Evolutionary conservation across 371 early-diverging fungal species (phyloP), one percentile per base, ranked within the genome.

Genomic region (Chytridium lagenaria): DNA sequence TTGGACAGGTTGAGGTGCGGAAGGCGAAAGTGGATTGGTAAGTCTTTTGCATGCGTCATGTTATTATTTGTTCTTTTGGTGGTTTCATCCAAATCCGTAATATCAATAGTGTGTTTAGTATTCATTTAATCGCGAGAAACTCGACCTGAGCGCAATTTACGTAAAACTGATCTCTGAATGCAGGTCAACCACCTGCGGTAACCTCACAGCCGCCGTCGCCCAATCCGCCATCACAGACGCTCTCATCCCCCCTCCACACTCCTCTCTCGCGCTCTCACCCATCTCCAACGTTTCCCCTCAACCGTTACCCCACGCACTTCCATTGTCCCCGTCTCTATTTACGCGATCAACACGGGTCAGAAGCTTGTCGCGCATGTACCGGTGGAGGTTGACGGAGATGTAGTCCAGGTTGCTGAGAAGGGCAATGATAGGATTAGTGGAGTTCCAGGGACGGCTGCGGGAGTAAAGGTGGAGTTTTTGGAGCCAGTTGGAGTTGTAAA

Each of bases 121-220:
- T 52, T 5, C n/a, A 52, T 52, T 52, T 5, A n/a, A n/a, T n/a
- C n/a, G n/a, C n/a, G n/a, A n/a, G n/a, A n/a, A n/a, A n/a, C n/a
- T n/a, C n/a, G n/a, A n/a, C n/a, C n/a, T n/a, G n/a, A n/a, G n/a
- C n/a, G n/a, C n/a, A n/a, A n/a, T n/a, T n/a, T n/a, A n/a, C n/a
- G n/a, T n/a, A n/a, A n/a, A n/a, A n/a, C 55, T 52, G 5, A 52
- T 22, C 7, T 7, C 7, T 44, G 7, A 26, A 52, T 22, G 5
- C 55, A 52, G 51, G 50, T 69, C 70, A 10, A 69, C 70, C 12
- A 69, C 70, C 10, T 69, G 70, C 37, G 70, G 70, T 16, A 69
- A 69, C 65, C 31, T 69, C 10, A 36, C 65, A 16, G 70, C 70
- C 5, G 70, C 70, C 2, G 67, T 67, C 30, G 70, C 59, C 1